phyloP scores from a whole-genome alignment of 2,329 filamentous ascomycete genomes.

The Fusarium burgessii region DNA sequence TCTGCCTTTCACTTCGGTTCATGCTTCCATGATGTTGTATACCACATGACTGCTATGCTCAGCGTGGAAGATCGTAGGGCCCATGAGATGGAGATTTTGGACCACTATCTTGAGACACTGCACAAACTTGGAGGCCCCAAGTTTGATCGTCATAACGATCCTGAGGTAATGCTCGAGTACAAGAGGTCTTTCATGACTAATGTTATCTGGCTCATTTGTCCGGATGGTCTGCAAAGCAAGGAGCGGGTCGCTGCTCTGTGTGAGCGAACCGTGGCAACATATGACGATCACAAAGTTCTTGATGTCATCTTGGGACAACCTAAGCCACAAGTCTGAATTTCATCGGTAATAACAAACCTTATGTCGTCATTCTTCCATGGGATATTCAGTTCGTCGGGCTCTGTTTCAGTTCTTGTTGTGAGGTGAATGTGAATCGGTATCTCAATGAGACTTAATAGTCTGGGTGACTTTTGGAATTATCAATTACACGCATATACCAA shows the following conservation, averaged over 20 bases:
- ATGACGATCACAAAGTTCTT: slow-evolving; percentile 54
- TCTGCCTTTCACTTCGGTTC: slow-evolving; percentile 56
- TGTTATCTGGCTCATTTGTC: slow-evolving; percentile 43
- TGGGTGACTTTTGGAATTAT: too few species aligned
- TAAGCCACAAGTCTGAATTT: background rate
- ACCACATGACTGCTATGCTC: slow-evolving; percentile 55
- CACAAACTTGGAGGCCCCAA: slow-evolving; percentile 27
- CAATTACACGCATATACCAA: too few species aligned
- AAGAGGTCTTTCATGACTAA: slow-evolving; percentile 45
- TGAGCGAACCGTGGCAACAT: slow-evolving; percentile 52
- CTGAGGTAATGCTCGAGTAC: slow-evolving; percentile 45
- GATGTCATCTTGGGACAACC: slow-evolving; percentile 42
- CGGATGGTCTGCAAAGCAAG: slow-evolving; percentile 48
- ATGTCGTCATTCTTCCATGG: too few species aligned
- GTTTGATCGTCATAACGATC: slow-evolving; percentile 34
- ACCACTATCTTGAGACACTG: slow-evolving; percentile 36
- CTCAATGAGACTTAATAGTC: too few species aligned
- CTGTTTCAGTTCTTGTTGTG: too few species aligned
- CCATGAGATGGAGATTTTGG: slow-evolving; percentile 51
- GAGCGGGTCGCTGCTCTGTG: slow-evolving; percentile 51
- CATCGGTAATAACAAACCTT: too few species aligned
- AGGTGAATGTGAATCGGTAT: too few species aligned
- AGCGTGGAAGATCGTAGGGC: slow-evolving; percentile 55
- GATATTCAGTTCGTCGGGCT: too few species aligned
- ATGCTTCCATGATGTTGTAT: slow-evolving; percentile 58